Percentiles rank a stretch among this genome's conserved stretches.
phyloP scores from a whole-genome alignment of 2,329 filamentous ascomycete species.

The Juglanconis juglandina region DNA sequence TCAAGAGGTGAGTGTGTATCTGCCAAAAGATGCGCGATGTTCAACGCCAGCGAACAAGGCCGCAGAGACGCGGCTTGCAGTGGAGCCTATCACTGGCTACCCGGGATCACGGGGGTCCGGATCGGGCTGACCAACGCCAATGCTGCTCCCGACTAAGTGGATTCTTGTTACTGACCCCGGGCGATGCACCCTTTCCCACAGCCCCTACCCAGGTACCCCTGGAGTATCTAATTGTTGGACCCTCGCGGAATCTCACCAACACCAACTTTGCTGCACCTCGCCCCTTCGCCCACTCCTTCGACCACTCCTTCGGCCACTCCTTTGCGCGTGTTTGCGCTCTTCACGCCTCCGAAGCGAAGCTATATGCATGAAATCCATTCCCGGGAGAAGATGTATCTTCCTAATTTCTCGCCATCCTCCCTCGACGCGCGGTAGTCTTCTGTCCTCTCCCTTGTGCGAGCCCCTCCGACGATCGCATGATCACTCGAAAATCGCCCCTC shows the following conservation, averaged over 20 bases:
- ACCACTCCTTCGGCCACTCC: background rate
- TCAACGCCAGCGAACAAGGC: background rate
- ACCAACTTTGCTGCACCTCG: slow-evolving; percentile 2
- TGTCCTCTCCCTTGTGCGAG: background rate
- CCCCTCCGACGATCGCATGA: background rate
- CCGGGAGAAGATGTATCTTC: slow-evolving; percentile 8
- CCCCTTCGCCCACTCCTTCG: background rate
- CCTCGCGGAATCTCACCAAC: background rate
- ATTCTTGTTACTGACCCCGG: slow-evolving; percentile 13
- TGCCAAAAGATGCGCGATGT: slow-evolving; percentile 5
- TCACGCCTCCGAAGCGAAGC: slow-evolving; percentile 5
- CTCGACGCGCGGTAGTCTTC: background rate
- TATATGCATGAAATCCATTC: background rate
- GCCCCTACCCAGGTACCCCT: background rate
- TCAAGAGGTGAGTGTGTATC: slow-evolving; percentile 2
- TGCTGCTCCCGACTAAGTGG: slow-evolving; percentile 9
- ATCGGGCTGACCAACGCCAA: slow-evolving; percentile 13
- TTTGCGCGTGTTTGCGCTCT: background rate
- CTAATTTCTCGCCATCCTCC: background rate
- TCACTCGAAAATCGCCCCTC: background rate
- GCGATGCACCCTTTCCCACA: background rate
- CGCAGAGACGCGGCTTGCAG: slow-evolving; percentile 8
- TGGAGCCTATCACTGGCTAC: slow-evolving; percentile 2
- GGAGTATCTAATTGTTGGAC: background rate
- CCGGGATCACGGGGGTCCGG: slow-evolving; percentile 1